A percentile compares a stretch with the other conserved stretches of the same genome.
Conservation (phyloP, 805 yeast species). For the Phaffomyces thermotolerans region DNA sequence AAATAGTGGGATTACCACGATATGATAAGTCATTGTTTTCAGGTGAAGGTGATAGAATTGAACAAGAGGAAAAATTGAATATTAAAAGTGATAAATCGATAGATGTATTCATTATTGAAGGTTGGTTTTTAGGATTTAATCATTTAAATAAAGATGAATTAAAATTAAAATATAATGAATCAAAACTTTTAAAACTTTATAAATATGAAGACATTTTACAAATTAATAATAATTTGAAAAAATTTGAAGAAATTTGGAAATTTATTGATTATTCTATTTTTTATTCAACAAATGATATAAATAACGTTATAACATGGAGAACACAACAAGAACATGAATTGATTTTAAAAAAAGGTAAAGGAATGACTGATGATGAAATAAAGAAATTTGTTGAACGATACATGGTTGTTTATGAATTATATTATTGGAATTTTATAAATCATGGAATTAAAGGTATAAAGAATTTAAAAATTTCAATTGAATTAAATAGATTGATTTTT, state of each 20-base stretch:
- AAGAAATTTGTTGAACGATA: slow-evolving; percentile 67
- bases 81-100: slow-evolving; percentile 23
- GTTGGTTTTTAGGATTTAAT: slow-evolving; percentile 86
- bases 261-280: slow-evolving; percentile 54
- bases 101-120: slow-evolving; percentile 76
- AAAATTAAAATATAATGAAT: slow-evolving; percentile 11
- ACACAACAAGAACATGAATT: slow-evolving; percentile 56
- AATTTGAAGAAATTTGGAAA: slow-evolving; percentile 51
- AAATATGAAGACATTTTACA: slow-evolving; percentile 22
- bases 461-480: slow-evolving; percentile 15
- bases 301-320: slow-evolving; percentile 74
- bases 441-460: slow-evolving; percentile 22
- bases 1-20: slow-evolving; percentile 41
- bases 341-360: slow-evolving; percentile 47
- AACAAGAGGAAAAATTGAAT: slow-evolving; percentile 29
- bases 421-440: slow-evolving; percentile 38
- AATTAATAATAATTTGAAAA: slow-evolving; percentile 46
- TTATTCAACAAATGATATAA: slow-evolving; percentile 50
- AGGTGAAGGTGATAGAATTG: slow-evolving; percentile 76
- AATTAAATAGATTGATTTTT: neutral
- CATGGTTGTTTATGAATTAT: slow-evolving; percentile 78
- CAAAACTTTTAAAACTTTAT: slow-evolving; percentile 23
- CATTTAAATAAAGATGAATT: slow-evolving; percentile 30
- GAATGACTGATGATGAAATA: slow-evolving; percentile 78
- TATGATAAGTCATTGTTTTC: slow-evolving; percentile 68